A percentile compares a stretch with the other conserved stretches of the same genome.
phyloP scores from a whole-genome alignment of 2,329 filamentous ascomycete genomes.

The Epichloe hybrida region DNA sequence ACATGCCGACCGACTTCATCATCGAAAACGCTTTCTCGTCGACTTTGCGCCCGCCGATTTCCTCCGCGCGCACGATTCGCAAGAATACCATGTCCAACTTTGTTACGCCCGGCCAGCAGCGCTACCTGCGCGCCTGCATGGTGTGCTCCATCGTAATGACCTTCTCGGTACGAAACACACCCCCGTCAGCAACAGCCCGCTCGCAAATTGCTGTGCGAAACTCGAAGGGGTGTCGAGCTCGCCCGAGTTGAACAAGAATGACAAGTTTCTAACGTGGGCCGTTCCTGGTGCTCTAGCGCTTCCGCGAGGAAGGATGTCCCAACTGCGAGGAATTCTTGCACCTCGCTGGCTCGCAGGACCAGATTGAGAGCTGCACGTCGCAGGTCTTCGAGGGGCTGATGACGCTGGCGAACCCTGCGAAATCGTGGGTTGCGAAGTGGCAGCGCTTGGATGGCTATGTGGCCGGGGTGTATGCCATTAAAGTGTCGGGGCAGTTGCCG shows the following conservation, averaged over 20 bases:
- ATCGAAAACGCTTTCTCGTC: too few species aligned
- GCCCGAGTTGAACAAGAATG: too few species aligned
- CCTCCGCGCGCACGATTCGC: neutral
- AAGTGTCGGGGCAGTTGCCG: slow-evolving; percentile 72
- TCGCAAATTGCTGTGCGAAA: neutral
- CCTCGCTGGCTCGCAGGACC: slow-evolving; percentile 64
- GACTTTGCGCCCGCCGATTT: neutral
- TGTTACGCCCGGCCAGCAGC: slow-evolving; percentile 61
- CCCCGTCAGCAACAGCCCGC: neutral
- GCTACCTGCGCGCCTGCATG: slow-evolving; percentile 92
- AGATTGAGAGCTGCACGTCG: slow-evolving; percentile 84
- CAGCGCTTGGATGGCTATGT: slow-evolving; percentile 84
- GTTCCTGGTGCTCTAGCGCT: slow-evolving; percentile 44
- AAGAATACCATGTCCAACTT: slow-evolving; percentile 34
- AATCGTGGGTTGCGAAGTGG: slow-evolving; percentile 94
- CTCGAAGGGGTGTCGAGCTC: neutral
- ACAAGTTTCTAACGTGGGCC: neutral
- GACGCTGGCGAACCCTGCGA: slow-evolving; percentile 65
- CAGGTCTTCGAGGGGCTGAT: slow-evolving; percentile 93
- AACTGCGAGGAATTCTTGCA: slow-evolving; percentile 93
- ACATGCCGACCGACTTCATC: too few species aligned
- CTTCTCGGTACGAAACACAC: slow-evolving; percentile 42
- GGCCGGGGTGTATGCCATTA: slow-evolving; percentile 81
- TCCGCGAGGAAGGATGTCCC: slow-evolving; percentile 77
- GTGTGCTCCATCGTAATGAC: slow-evolving; percentile 92